These are phyloP conservation scores for Paramecium sonneborni DNA, from an alignment of 73 alveolate species.

Conservation along the genomic window DNA sequence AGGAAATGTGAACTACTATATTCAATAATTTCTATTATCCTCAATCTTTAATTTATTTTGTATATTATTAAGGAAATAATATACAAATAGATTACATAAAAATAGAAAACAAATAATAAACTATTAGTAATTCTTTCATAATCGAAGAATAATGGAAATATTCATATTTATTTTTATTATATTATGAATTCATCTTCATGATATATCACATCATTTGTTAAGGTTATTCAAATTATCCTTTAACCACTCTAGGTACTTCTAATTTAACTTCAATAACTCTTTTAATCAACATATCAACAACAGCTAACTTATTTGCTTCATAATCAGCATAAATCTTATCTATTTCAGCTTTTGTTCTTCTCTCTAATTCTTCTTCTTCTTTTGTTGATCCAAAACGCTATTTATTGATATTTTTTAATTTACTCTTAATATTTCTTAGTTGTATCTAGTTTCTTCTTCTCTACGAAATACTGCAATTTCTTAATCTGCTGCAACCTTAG, in stretches of 20 bases:
- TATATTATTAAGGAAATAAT: constrained; percentile 49
- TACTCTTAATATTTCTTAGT: constrained; percentile 50
- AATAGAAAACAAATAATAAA: too few species aligned
- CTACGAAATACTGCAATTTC: constrained; percentile 64
- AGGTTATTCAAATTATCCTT: constrained; percentile 45
- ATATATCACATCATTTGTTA: not conserved
- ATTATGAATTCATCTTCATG: not conserved
- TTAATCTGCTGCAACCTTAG: constrained; percentile 69
- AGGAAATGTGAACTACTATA: too few species aligned
- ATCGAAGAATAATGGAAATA: not conserved
- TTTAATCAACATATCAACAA: constrained; percentile 62
- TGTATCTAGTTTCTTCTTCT: constrained; percentile 66
- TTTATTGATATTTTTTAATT: not conserved
- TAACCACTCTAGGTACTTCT: constrained; percentile 68
- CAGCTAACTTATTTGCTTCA: constrained; percentile 56
- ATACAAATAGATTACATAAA: too few species aligned
- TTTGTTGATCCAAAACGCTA: constrained; percentile 62
- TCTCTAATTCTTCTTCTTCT: constrained; percentile 63
- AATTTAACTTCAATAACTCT: constrained; percentile 63
- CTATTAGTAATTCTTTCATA: constrained; percentile 75
- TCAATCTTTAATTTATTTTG: constrained; percentile 70
- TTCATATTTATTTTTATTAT: not conserved
- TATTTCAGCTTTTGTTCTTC: constrained; percentile 57
- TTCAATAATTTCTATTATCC: constrained; percentile 66
- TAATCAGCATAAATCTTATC: constrained; percentile 61